Evolutionary conservation across 495 filamentous ascomycete genomes (phyloP), one percentile per base, ranked within the genome.

Genomic region (Annulohypoxylon maeteangense): DNA sequence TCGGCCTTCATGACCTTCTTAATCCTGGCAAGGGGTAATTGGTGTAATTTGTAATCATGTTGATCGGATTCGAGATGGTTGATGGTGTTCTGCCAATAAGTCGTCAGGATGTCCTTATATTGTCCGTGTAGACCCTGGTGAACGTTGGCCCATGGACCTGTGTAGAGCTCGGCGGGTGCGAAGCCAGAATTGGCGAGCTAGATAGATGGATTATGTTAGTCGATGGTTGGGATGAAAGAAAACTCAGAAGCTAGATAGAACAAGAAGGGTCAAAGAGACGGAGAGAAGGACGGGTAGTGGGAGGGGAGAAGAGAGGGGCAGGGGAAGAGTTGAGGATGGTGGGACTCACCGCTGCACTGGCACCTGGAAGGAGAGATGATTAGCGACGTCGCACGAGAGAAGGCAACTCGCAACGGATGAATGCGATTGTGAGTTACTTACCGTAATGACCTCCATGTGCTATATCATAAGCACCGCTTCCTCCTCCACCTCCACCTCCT

Each of bases 1-100:
- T 99, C 95, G 2, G 95, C 95, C 81, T 99, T 99, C 95, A 99
- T 99, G 72, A 99, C 95, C 78, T 99, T 99, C 86, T 98, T 99
- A 81, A 99, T 99, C 44, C 95, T 91, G 23, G 95, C 95, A 51
- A 99, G 86, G 1, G 95, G 95, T 32, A 99, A 84, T 79, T 98
- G 95, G 74, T 99, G 95, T 53, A 97, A 84, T 79, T 99, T 99
- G 84, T 97, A 99, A 79, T 99, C 96, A 79, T 99, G 95, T 36
- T 92, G 92, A 71, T 98, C 96, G 42, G 85, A 91, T 82, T 99
- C 95, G 58, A 99, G 88, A 75, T 97, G 92, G 64, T 89, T 93
- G 86, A 99, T 97, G 48, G 93, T 92, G 74, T 98, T 93, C 78
- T 98, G 96, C 95, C 95, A 99, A 82, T 98, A 99, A 11, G 95